These are phyloP conservation scores for Termitomyces sp. DNA, from an alignment of 768 basidiomycete species.

Conservation along the genomic window DNA sequence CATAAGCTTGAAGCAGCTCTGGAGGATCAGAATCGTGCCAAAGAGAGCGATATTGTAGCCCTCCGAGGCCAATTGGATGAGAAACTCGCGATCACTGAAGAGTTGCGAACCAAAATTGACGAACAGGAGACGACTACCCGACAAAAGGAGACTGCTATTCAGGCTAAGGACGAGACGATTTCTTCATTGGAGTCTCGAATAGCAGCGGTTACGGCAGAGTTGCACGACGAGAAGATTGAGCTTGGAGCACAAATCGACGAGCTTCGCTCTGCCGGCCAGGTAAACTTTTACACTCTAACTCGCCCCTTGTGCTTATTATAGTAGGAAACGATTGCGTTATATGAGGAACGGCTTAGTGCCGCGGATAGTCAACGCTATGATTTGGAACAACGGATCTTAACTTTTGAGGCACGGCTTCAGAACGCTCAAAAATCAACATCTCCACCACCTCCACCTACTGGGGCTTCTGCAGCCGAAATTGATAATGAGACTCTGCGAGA, in stretches of 20 bases:
- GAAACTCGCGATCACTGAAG: conserved; percentile 34
- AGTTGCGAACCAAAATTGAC: conserved; percentile 47
- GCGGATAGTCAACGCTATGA: conserved; percentile 74
- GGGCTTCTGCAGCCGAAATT: conserved; percentile 77
- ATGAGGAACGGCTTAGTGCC: conserved; percentile 80
- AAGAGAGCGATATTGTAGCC: conserved; percentile 28
- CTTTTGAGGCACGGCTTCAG: conserved; percentile 42
- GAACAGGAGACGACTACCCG: conserved; percentile 44
- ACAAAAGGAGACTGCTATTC: conserved; percentile 44
- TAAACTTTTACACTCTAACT: conserved; percentile 23
- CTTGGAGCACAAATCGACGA: conserved; percentile 74
- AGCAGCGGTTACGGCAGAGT: conserved; percentile 21
- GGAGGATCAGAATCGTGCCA: conserved; percentile 42
- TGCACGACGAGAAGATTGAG: conserved; percentile 57
- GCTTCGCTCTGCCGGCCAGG: conserved; percentile 84
- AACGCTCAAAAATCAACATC: conserved; percentile 20
- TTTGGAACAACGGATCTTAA: conserved; percentile 57
- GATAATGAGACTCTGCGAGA: conserved; percentile 92
- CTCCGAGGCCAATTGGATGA: conserved; percentile 30
- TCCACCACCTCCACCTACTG: conserved; percentile 20
- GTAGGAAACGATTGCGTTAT: conserved; percentile 91
- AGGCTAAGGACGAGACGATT: conserved; percentile 59
- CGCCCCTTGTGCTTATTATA: not conserved
- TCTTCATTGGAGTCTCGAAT: conserved; percentile 37
- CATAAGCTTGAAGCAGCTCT: conserved; percentile 30